Evolutionary conservation across 805 yeast genomes (phyloP).

Genomic region (Lipomyces starkeyi): DNA sequence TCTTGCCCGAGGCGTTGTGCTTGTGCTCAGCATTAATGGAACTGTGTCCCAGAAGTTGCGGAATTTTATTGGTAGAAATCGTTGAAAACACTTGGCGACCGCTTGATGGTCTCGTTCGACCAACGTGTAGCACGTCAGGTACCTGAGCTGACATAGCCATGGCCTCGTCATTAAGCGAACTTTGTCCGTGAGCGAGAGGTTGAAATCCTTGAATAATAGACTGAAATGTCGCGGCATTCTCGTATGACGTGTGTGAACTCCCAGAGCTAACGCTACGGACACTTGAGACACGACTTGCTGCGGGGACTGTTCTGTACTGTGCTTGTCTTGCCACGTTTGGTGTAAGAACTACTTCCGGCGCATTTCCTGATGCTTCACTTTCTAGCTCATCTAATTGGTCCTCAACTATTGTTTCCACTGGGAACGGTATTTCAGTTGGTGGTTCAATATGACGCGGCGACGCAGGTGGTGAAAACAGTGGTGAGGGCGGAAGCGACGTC

Average conservation of each 20-base stretch:
- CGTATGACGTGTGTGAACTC: neutral
- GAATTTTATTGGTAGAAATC: neutral
- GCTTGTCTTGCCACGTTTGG: neutral
- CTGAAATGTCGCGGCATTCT: neutral
- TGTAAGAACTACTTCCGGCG: neutral
- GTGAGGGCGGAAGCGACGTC: neutral
- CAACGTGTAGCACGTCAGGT: neutral
- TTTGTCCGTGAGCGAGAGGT: neutral
- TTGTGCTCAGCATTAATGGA: neutral
- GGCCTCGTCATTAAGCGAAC: neutral
- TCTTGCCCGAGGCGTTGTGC: neutral
- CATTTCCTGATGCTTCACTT: neutral
- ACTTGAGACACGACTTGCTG: neutral
- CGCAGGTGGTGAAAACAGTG: neutral
- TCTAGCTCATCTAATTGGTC: neutral
- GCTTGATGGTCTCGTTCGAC: neutral
- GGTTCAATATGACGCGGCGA: neutral
- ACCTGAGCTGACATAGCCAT: neutral
- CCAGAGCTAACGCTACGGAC: neutral
- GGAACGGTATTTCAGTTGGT: neutral
- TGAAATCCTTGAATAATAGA: neutral
- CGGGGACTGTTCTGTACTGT: neutral
- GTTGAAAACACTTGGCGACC: conserved; percentile 8
- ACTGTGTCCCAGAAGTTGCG: neutral
- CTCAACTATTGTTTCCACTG: neutral